Evolutionary conservation across 371 early-diverging fungal genomes (phyloP), one percentile per base, ranked within the genome.

Genomic region (Mortierella sp.): DNA sequence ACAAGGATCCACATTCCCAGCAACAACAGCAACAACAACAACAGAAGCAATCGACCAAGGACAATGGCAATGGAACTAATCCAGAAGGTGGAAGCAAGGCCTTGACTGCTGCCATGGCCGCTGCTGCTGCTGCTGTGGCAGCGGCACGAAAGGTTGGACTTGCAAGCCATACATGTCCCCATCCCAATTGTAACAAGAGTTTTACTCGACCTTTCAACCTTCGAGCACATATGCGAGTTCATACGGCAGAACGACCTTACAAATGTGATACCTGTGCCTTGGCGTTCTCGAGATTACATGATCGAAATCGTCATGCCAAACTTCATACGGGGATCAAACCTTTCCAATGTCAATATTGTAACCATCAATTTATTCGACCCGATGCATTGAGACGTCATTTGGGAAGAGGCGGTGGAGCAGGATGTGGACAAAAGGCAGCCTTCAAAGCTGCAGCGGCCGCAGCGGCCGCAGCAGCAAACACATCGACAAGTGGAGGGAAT

Each of bases 141-240:
- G 60, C 67, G 1, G 64, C 62, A 30, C 57, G 72, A 4, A 55
- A 63, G 4, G 43, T 65, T 1, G 56, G 61, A 6, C 68, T 68
- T 28, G 73, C 79, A 0, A 77, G 70, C 63, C 76, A 75, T 60
- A 83, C 77, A 30, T 87, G 85, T 62, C 79, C 84, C 46, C 85
- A 84, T 53, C 76, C 72, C 43, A 82, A 84, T 25, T 96, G 96
- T 79, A 82, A 79, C 57, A 92, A 93, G 80, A 84, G 90, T 9
- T 95, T 95, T 66, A 89, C 93, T 21, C 93, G 93, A 57, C 88
- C 91, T 5, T 93, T 94, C 53, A 94, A 95, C 64, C 82, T 96
- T 12, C 92, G 92, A 61, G 93, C 95, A 0, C 95, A 95, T 74
- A 88, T 89, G 76, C 87, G 91, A 23, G 91, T 86, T 4, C 95